Percentiles rank a stretch among this genome's conserved stretches.
Conservation (phyloP, 192 early-diverging fungal genomes). For the Mortierella alpina region DNA sequence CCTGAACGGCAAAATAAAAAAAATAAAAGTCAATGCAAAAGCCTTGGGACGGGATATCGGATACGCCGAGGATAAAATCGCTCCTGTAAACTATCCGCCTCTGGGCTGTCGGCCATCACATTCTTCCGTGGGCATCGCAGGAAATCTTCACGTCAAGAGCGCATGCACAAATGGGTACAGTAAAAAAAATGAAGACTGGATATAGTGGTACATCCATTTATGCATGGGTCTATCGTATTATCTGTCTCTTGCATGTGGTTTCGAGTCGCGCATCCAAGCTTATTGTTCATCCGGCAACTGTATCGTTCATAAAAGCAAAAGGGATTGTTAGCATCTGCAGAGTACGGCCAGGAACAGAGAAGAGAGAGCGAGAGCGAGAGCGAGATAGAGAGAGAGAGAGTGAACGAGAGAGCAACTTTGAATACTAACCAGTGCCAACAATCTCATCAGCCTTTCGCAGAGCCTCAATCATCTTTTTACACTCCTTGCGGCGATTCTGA, state of each 20-base stretch:
- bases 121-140: no score
- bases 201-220: no score
- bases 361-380: neutral
- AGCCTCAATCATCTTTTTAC: constrained; percentile 98
- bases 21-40: no score
- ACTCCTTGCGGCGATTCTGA: constrained; percentile 90
- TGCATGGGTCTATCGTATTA: neutral
- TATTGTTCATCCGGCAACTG: constrained; percentile 21
- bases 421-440: constrained; percentile 37
- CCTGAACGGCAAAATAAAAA: no score
- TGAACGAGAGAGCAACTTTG: no score
- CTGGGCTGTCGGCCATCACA: no score
- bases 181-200: neutral
- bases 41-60: no score
- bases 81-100: no score
- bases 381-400: neutral
- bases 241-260: neutral
- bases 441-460: constrained; percentile 84
- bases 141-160: no score
- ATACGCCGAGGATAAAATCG: no score
- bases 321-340: neutral
- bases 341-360: neutral
- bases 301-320: neutral
- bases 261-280: neutral
- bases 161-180: neutral